Evolutionary conservation across 1,284 basidiomycete genomes (phyloP).

Genomic region (Mycena citricolor): DNA sequence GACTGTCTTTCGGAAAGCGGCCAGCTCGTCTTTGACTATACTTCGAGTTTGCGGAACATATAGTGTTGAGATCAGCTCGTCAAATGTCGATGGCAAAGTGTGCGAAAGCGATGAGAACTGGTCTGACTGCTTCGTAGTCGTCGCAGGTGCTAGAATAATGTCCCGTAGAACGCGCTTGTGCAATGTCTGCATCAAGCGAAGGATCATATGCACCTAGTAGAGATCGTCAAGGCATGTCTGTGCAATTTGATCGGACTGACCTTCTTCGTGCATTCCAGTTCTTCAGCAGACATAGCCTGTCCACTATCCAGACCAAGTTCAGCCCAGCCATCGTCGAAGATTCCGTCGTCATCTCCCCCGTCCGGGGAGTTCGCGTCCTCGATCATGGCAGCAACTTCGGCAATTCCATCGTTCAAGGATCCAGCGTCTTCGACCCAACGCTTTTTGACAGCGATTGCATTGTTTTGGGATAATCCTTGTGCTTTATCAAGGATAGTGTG

Average conservation of each 20-base stretch:
- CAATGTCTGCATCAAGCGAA: slow-evolving; percentile 60
- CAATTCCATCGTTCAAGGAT: slow-evolving; percentile 59
- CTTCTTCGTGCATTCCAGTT: slow-evolving; percentile 51
- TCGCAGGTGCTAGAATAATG: slow-evolving; percentile 38
- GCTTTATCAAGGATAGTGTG: slow-evolving; percentile 65
- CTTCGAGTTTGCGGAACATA: slow-evolving; percentile 59
- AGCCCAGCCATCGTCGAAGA: slow-evolving; percentile 61
- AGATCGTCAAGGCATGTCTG: neutral
- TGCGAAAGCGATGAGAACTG: slow-evolving; percentile 50
- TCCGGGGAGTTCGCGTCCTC: slow-evolving; percentile 36
- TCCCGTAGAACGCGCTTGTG: slow-evolving; percentile 60
- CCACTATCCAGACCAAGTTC: slow-evolving; percentile 55
- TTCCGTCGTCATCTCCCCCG: slow-evolving; percentile 33
- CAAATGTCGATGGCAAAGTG: slow-evolving; percentile 50
- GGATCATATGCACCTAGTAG: slow-evolving; percentile 52
- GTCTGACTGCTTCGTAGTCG: slow-evolving; percentile 47
- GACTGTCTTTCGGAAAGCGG: slow-evolving; percentile 37
- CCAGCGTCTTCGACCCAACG: slow-evolving; percentile 56
- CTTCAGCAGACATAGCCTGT: slow-evolving; percentile 39
- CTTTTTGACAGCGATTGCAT: slow-evolving; percentile 57
- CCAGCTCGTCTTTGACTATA: slow-evolving; percentile 40
- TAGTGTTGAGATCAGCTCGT: slow-evolving; percentile 63
- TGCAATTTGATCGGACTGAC: slow-evolving; percentile 33
- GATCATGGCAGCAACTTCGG: slow-evolving; percentile 59
- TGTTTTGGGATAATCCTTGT: slow-evolving; percentile 54